Evolutionary conservation across 2,329 filamentous ascomycete genomes (phyloP).

Genomic region (Clathrospora elynae): DNA sequence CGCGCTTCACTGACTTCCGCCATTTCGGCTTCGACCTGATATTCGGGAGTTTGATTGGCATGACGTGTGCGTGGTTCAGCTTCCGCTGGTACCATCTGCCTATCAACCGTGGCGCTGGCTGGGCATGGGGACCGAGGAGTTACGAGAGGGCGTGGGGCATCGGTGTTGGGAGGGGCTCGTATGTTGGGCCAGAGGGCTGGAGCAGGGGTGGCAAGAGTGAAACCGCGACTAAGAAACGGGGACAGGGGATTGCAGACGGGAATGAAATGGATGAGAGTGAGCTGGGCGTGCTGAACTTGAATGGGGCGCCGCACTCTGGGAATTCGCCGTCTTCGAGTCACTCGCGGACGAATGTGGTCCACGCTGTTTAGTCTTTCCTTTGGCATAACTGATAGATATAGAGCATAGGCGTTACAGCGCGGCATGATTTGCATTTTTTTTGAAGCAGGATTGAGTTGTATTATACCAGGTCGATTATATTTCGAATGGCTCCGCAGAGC

Average conservation of each 20-base stretch:
- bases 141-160: conserved; percentile 77
- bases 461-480: conserved; percentile 1
- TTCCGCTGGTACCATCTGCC: conserved; percentile 89
- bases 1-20: conserved; percentile 84
- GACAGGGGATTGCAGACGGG: conserved; percentile 5
- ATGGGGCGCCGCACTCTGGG: conserved; percentile 9
- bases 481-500: background rate
- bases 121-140: conserved; percentile 84
- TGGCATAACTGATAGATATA: too few relatives aligned
- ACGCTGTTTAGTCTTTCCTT: conserved; percentile 1
- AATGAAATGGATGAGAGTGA: conserved; percentile 11
- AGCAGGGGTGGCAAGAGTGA: conserved; percentile 20
- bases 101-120: conserved; percentile 77
- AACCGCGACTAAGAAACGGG: conserved; percentile 9
- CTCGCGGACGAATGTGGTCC: background rate
- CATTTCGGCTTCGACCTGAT: conserved; percentile 94
- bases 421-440: too few relatives aligned
- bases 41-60: conserved; percentile 80
- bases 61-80: conserved; percentile 70
- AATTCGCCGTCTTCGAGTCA: conserved; percentile 1
- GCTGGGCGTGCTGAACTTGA: conserved; percentile 8
- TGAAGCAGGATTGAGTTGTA: too few relatives aligned
- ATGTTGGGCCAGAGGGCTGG: conserved; percentile 57
- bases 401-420: too few relatives aligned
- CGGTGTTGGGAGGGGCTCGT: conserved; percentile 62